phyloP scores from a whole-genome alignment of 352 stramenopile species.

The Peronospora destructor region DNA sequence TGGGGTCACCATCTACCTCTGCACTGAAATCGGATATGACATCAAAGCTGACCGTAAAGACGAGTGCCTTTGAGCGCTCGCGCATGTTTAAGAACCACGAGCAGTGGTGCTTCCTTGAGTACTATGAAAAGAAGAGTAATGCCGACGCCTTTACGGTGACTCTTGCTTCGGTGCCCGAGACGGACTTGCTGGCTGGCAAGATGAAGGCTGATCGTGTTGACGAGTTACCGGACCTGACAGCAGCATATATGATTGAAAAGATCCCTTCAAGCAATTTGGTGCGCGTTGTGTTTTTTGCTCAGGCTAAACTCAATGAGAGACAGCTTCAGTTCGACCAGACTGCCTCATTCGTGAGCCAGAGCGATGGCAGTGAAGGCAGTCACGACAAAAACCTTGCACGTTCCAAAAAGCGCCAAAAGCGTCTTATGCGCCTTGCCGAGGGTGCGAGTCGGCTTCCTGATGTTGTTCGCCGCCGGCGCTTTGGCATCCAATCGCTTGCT shows the following conservation, averaged over 20 bases:
- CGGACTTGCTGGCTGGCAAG: slow-evolving; percentile 31
- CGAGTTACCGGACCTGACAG: slow-evolving; percentile 32
- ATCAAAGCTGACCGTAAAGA: slow-evolving; percentile 27
- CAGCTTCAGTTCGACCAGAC: slow-evolving; percentile 23
- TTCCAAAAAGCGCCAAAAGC: slow-evolving; percentile 30
- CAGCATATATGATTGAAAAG: slow-evolving; percentile 30
- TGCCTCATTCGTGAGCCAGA: slow-evolving; percentile 16
- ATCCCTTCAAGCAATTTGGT: slow-evolving; percentile 31
- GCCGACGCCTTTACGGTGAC: slow-evolving; percentile 25
- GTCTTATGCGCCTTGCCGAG: slow-evolving; percentile 35
- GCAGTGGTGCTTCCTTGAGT: slow-evolving; percentile 36
- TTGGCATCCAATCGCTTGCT: slow-evolving; percentile 49
- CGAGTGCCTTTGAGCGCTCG: slow-evolving; percentile 32
- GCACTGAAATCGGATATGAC: slow-evolving; percentile 12
- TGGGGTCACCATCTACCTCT: slow-evolving; percentile 7
- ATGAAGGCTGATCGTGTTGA: slow-evolving; percentile 36
- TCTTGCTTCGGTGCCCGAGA: slow-evolving; percentile 25
- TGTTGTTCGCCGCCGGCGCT: slow-evolving; percentile 46
- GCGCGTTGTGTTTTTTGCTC: slow-evolving; percentile 36
- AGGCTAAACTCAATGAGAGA: slow-evolving; percentile 12
- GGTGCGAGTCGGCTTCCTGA: slow-evolving; percentile 34
- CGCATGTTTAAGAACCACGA: slow-evolving; percentile 37
- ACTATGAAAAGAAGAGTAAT: slow-evolving; percentile 24
- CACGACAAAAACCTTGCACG: slow-evolving; percentile 8
- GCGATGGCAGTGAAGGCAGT: slow-evolving; percentile 8